Percentiles rank a stretch among this genome's conserved stretches.
phyloP scores from a whole-genome alignment of 1,284 basidiomycete species.

The Ceratobasidium papillatum region DNA sequence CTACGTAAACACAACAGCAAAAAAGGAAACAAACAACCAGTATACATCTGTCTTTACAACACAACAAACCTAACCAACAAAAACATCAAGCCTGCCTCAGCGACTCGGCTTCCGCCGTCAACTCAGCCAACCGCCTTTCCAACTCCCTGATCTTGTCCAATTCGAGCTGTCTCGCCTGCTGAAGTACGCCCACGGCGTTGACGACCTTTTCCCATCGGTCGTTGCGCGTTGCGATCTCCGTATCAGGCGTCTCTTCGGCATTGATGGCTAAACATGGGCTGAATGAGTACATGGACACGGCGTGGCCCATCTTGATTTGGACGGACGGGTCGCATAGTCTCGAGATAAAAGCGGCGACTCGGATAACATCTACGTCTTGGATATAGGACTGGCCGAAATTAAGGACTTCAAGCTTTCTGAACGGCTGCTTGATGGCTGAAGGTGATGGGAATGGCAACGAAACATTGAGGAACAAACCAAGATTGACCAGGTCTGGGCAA shows the following conservation, averaged over 20 bases:
- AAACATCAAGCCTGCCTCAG: not conserved
- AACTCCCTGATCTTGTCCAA: constrained; percentile 33
- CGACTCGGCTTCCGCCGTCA: constrained; percentile 26
- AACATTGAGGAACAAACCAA: constrained; percentile 34
- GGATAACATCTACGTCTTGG: constrained; percentile 25
- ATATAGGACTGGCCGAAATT: constrained; percentile 39
- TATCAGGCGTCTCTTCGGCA: constrained; percentile 35
- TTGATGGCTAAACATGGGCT: constrained; percentile 30
- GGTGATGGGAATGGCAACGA: constrained; percentile 29
- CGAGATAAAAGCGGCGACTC: constrained; percentile 32
- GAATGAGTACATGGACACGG: constrained; percentile 29
- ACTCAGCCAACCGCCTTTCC: constrained; percentile 17
- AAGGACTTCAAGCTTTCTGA: constrained; percentile 29
- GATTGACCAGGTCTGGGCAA: constrained; percentile 32
- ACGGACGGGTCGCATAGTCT: constrained; percentile 29
- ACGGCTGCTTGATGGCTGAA: constrained; percentile 10
- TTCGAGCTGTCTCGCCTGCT: constrained; percentile 34
- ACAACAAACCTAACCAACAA: not conserved
- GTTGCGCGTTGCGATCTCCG: constrained; percentile 38
- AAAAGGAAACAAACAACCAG: constrained; percentile 4
- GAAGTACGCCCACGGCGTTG: constrained; percentile 9
- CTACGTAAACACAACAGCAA: constrained; percentile 26
- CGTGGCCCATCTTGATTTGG: constrained; percentile 39
- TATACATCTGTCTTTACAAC: constrained; percentile 16
- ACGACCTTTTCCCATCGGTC: constrained; percentile 38